phyloP scores from a whole-genome alignment of 257 asterid species.

The Rubia yunnanensis region DNA sequence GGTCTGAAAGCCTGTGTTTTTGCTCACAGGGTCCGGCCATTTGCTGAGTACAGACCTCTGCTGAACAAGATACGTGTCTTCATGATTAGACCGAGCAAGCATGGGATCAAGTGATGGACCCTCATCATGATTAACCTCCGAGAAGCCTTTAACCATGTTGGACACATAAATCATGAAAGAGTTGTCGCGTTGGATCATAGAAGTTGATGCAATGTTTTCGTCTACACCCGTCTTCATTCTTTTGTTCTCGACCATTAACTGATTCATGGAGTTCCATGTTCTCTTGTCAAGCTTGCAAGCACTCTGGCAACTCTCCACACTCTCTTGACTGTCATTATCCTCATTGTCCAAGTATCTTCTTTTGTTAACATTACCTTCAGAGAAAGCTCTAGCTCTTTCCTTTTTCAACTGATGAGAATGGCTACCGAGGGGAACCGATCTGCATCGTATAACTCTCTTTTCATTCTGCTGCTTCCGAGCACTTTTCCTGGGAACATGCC shows the following conservation, averaged over 20 bases:
- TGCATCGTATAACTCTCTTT: constrained; percentile 15
- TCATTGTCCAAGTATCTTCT: constrained; percentile 17
- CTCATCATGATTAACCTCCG: constrained; percentile 27
- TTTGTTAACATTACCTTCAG: constrained; percentile 22
- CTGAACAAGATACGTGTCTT: constrained; percentile 11
- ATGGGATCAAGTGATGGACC: constrained; percentile 21
- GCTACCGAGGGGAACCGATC: constrained; percentile 19
- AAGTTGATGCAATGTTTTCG: constrained; percentile 23
- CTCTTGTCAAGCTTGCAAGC: constrained; percentile 32
- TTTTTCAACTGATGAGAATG: constrained; percentile 22
- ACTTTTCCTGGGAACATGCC: constrained; percentile 10
- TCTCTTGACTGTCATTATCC: constrained; percentile 29
- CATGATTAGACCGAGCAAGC: constrained; percentile 20
- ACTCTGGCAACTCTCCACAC: constrained; percentile 68
- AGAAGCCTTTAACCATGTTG: constrained; percentile 55
- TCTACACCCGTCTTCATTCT: constrained; percentile 32
- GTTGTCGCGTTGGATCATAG: constrained; percentile 25
- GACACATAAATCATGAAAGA: constrained; percentile 76
- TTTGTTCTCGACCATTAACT: constrained; percentile 28
- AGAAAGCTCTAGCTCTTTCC: constrained; percentile 41
- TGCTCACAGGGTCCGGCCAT: constrained; percentile 22
- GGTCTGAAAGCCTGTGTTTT: constrained; percentile 33
- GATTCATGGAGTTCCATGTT: constrained; percentile 20
- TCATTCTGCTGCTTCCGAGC: constrained; percentile 10
- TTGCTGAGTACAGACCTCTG: constrained; percentile 16